Evolutionary conservation across 2,329 filamentous ascomycete species (phyloP), one percentile per base, ranked within the genome.

Genomic region (Phaeomoniella chlamydospora): DNA sequence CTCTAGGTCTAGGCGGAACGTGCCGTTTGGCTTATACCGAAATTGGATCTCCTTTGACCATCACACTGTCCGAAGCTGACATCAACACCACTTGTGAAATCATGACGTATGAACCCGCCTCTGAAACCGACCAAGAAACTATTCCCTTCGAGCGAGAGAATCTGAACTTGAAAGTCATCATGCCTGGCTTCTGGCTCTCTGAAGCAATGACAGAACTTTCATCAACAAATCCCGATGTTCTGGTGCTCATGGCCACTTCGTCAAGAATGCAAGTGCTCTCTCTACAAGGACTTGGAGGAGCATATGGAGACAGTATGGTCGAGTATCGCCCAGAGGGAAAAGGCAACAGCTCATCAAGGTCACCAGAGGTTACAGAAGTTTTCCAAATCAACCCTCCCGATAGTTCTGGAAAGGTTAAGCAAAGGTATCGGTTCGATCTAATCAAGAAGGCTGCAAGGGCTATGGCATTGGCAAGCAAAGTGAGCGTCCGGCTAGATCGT

Each of bases 391-490:
- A 37, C 61, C 74, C 45, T 51, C 80, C 43, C 64, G 75, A 43
- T 66, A 71, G 52, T 3, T 59, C 54, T 47, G 74, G 76, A 29
- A 74, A 67, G 17, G 74, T 87, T 18, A 74, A 77, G 17, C 79
- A 92, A 51, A 76, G 72, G 34, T 98, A 92, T 65, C 86, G 84
- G 47, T 96, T 94, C 52, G 72, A 80, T 37, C 72, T 94, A 36
- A 68, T 98, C 52, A 86, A 83, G 55, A 80, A 81, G 44, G 87
- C 88, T 0, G 76, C 76, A 32, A 78, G 88, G 44, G 88, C 90
- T n/a, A 96, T 98, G 88, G 77, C 79, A 32, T 74, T 86, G 26
- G 85, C 87, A 3, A 87, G 73, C 49, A 98, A 96, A 58, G 87
- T 96, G 39, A 94, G 86, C 52, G 70, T 98, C 41, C 70, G 90